These are phyloP conservation scores for Lodderomyces orthopsilosis DNA, from an alignment of 1,139 yeast genomes.

Conservation along the genomic window DNA sequence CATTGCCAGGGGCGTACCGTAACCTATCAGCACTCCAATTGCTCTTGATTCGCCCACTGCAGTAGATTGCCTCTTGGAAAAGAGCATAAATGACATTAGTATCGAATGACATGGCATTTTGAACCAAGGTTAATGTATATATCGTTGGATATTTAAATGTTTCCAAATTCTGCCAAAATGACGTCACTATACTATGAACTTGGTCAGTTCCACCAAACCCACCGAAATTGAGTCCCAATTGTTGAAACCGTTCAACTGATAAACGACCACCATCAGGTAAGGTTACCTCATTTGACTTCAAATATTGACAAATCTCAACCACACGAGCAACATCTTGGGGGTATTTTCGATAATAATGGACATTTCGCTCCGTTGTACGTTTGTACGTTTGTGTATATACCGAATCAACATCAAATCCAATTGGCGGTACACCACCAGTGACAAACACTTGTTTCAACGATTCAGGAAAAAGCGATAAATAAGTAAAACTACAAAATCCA, in stretches of 20 bases:
- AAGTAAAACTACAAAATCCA: constrained; percentile 52
- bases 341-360: constrained; percentile 45
- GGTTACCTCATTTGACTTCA: constrained; percentile 15
- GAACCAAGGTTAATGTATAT: constrained; percentile 29
- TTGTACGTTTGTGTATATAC: constrained; percentile 49
- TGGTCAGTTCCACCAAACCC: constrained; percentile 48
- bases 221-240: constrained; percentile 50
- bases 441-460: constrained; percentile 40
- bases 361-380: constrained; percentile 46
- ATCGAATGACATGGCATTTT: constrained; percentile 42
- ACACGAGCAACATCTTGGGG: constrained; percentile 46
- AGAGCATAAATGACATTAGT: constrained; percentile 53
- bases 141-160: constrained; percentile 34
- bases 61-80: constrained; percentile 57
- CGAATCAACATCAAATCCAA: constrained; percentile 39
- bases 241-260: constrained; percentile 52
- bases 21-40: constrained; percentile 51
- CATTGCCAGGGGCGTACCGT: constrained; percentile 27
- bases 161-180: constrained; percentile 37
- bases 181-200: constrained; percentile 42
- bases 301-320: constrained; percentile 28
- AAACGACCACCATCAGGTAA: constrained; percentile 53
- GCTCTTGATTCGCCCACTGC: constrained; percentile 36
- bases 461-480: constrained; percentile 44
- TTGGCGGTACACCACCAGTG: constrained; percentile 61